Base-by-base conservation (phyloP, 1,284 basidiomycete species). In the Heterobasidion annosum region DNA sequence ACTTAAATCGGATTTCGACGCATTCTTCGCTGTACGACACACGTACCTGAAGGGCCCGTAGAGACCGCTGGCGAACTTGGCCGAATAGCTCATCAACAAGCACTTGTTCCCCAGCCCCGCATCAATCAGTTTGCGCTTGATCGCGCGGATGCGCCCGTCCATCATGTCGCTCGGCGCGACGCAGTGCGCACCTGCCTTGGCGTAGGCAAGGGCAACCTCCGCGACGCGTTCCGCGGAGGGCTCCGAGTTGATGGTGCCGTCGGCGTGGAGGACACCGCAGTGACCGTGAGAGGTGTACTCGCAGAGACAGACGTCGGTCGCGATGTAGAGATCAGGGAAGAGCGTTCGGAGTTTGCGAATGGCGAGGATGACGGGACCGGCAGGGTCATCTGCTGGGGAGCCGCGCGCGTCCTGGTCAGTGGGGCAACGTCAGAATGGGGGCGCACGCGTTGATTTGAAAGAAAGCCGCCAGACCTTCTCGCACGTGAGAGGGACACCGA, bases 91-190 rank as follows among this genome's bases (percentile, higher is more conserved):
- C 97, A 99, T 99, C 43, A 99, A 76, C 3, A 91, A 90, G 66
- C 91, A 89, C 64, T 83, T 79, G 73, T 96, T 98, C 3, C 84
- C 93, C 51, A 84, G 77, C 12, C 93, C 91, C 43, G 79, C 79
- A 57, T 91, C 83, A 56, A 97, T 89, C 55, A 99, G 75, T 1
- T 78, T 82, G 43, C 82, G 75, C 71, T 98, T 99, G 73, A 99
- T 99, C 8, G 85, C 83, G 56, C 81, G 83, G 57, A 99, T 86
- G 25, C 96, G 78, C 0, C 95, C 96, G 67, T 99, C 97, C 95
- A 99, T 99, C 97, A 99, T 99, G 70, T 99, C 97, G 66, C 93
- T 97, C 1, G 97, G 97, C 1, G 97, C 97, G 56, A 99, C 96
- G 65, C 94, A 96, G 70, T 99, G 93, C 0, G 93, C 97, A 10